Evolutionary conservation across 2,329 filamentous ascomycete genomes (phyloP).

Genomic region (Aspergillus chevalieri): DNA sequence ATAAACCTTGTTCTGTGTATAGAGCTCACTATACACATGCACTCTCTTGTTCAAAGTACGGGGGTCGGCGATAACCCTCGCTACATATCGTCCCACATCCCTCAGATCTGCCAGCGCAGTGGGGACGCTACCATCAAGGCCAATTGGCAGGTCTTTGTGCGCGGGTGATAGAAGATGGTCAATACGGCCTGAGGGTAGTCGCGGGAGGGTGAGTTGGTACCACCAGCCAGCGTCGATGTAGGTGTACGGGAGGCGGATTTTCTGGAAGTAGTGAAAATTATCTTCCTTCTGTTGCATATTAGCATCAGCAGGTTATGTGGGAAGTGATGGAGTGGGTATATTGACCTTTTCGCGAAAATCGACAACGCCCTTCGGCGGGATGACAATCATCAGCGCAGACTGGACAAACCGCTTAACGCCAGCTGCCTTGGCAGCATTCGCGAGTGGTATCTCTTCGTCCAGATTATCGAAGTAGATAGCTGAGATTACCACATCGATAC

Average conservation of each 20-base stretch:
- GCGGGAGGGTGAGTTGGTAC: constrained; percentile 39
- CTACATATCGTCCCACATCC: constrained; percentile 46
- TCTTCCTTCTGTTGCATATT: constrained; percentile 35
- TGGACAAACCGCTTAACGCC: constrained; percentile 27
- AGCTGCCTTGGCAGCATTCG: constrained; percentile 39
- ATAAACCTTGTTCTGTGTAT: constrained; percentile 36
- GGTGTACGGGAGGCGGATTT: constrained; percentile 42
- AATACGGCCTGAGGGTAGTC: constrained; percentile 20
- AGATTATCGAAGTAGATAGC: background rate
- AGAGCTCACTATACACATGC: constrained; percentile 36
- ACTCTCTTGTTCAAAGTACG: constrained; percentile 44
- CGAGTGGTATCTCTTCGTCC: constrained; percentile 33
- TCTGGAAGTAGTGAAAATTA: constrained; percentile 38
- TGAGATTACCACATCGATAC: constrained; percentile 33
- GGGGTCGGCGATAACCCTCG: constrained; percentile 42
- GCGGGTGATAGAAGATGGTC: constrained; percentile 27
- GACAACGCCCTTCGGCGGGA: constrained; percentile 30
- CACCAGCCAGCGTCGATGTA: constrained; percentile 49
- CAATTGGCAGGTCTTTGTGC: constrained; percentile 13
- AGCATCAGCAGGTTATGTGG: too few species aligned
- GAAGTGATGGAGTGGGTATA: background rate
- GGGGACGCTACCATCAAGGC: constrained; percentile 34
- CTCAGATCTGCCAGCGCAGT: constrained; percentile 38
- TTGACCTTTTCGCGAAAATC: constrained; percentile 18
- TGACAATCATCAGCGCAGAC: constrained; percentile 35